Base-by-base conservation (phyloP, 495 filamentous ascomycete genomes). In the Penicillium simplicissimum region DNA sequence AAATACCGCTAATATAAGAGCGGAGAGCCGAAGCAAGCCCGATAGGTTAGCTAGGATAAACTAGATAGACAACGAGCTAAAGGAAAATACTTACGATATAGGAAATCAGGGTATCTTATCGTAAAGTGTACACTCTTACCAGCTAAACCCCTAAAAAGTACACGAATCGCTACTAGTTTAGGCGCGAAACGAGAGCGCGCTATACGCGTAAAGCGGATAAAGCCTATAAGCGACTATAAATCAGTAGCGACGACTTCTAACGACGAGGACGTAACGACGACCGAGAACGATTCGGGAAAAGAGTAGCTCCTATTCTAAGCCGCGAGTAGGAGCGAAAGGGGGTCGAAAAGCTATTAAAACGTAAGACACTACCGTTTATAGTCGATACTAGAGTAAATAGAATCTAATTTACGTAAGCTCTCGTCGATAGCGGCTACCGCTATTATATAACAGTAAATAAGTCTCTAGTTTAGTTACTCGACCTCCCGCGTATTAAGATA, bases 31-130 rank as follows among this genome's bases (percentile, higher is more conserved):
- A 57, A 14, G 38, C 9, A 45, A 34, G 54, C 54, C 8, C 19
- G 33, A 40, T 57, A 25, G 54, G 54, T 57, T 31, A 28, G 15
- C 7, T 15, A 57, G 35, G 54, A 57, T 19, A 38, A 45, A 11
- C 0, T 57, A 57, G 38, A 57, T 8, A 14, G 33, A 8, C 54
- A 38, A 42, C 36, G 54, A 8, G 54, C 35, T 6, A 14, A 57
- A 45, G 38, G 54, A 14, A 57, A 38, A 47, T 57, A 3, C 38
- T 17, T 57, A 42, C 37, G 54, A 28, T 57, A 11, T 33, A 15
- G 54, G 19, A 35, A 11, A 25, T 23, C 9, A 0, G 21, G 43
- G 11, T 8, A 47, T 19, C 19, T 47, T 47, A 47, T 47, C 43
- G 43, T 8, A 19, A 47, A 8, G 19, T 47, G 10, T 8, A 8